A percentile compares a stretch with the other conserved stretches of the same genome.
phyloP scores from a whole-genome alignment of 2,329 filamentous ascomycete species.

The Sporothrix variecibatus region DNA sequence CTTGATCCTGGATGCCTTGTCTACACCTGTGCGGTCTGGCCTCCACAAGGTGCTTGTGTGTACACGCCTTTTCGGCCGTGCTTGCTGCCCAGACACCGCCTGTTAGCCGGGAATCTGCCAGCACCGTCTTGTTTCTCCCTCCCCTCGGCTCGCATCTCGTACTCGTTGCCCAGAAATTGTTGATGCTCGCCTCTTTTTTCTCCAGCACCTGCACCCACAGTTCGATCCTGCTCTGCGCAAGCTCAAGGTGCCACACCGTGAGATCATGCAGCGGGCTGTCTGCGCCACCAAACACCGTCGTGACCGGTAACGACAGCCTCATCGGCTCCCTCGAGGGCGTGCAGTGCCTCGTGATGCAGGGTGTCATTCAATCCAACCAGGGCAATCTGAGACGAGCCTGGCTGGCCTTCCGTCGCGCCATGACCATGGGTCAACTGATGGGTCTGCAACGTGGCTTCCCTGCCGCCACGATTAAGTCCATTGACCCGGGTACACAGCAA shows the following conservation, averaged over 20 bases:
- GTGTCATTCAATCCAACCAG: constrained; percentile 48
- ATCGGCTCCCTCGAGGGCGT: constrained; percentile 51
- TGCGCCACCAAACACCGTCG: constrained; percentile 33
- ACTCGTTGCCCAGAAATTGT: constrained; percentile 39
- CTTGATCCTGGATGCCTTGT: constrained; percentile 7
- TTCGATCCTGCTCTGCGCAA: constrained; percentile 21
- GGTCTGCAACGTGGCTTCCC: constrained; percentile 25
- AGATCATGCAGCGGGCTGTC: constrained; percentile 21
- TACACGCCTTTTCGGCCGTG: constrained; percentile 18
- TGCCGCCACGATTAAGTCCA: constrained; percentile 31
- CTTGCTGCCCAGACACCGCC: constrained; percentile 20
- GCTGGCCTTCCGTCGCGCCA: constrained; percentile 47
- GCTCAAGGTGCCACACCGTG: constrained; percentile 14
- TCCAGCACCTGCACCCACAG: constrained; percentile 35
- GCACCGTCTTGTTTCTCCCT: constrained; percentile 16
- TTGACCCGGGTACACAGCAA: constrained; percentile 35
- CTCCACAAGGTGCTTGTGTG: constrained; percentile 17
- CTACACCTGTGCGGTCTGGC: neutral
- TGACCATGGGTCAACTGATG: constrained; percentile 37
- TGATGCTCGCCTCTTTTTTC: constrained; percentile 38
- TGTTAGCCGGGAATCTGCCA: neutral
- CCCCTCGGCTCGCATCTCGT: constrained; percentile 36
- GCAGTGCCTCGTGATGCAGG: constrained; percentile 52
- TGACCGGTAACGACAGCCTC: constrained; percentile 51
- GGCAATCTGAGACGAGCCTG: constrained; percentile 52